Percentiles rank a stretch among this genome's conserved stretches.
phyloP scores from a whole-genome alignment of 1,284 basidiomycete genomes.

The Tilletiaria anomala region DNA sequence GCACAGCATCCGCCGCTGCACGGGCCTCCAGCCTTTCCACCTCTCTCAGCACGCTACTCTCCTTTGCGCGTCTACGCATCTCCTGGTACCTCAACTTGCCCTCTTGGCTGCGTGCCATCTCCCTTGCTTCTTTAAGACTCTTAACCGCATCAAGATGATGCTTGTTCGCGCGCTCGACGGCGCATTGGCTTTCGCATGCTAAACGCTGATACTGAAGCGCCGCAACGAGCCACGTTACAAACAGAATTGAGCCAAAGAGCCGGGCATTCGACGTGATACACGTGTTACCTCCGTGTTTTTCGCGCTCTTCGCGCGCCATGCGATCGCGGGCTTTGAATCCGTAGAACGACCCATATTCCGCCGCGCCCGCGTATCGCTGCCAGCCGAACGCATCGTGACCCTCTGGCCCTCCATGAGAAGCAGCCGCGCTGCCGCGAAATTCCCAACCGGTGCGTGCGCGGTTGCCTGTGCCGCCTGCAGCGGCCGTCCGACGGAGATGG shows the following conservation, averaged over 20 bases:
- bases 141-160: conserved; percentile 9
- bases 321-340: not conserved
- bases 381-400: conserved; percentile 13
- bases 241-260: conserved; percentile 10
- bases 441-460: conserved; percentile 7
- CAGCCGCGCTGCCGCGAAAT: conserved; percentile 7
- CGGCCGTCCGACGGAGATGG: no score
- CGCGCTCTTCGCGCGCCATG: not conserved
- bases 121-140: conserved; percentile 7
- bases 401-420: conserved; percentile 1
- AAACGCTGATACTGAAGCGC: conserved; percentile 12
- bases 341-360: conserved; percentile 4
- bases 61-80: conserved; percentile 6
- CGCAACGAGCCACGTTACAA: conserved; percentile 15
- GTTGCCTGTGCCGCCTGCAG: no score
- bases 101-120: conserved; percentile 8
- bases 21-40: not conserved
- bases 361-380: conserved; percentile 10
- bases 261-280: conserved; percentile 10
- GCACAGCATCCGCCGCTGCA: not conserved
- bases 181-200: conserved; percentile 10
- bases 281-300: no score
- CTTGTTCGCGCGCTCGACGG: conserved; percentile 8
- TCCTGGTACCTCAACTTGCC: conserved; percentile 8
- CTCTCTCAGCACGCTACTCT: conserved; percentile 6